Evolutionary conservation across 495 filamentous ascomycete species (phyloP), one percentile per base, ranked within the genome.

Genomic region (Penicillium parvum): DNA sequence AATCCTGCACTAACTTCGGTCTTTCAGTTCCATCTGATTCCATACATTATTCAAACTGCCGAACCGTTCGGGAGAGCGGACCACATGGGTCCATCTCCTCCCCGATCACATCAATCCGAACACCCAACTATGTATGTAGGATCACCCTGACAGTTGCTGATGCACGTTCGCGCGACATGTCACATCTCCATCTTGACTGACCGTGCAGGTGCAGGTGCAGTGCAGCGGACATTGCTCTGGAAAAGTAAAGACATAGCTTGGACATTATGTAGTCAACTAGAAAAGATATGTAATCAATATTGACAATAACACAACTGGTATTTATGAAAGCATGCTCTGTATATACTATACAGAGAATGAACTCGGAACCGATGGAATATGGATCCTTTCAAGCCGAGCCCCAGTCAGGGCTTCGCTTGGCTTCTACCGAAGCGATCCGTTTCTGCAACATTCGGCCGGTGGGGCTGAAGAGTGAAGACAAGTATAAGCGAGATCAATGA

Each of bases 91-190:
- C 27, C 27, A 30, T 30, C 28, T 15, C 6, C n/a, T 5, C n/a
- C n/a, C 7, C 2, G 20, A 21, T 32, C 38, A n/a, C n/a, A n/a
- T n/a, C n/a, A n/a, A n/a, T n/a, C n/a, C n/a, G n/a, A n/a, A n/a
- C n/a, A n/a, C n/a, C n/a, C n/a, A n/a, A n/a, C n/a, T n/a, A n/a
- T n/a, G n/a, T n/a, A n/a, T n/a, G n/a, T 10, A 15, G 38, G 38
- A 41, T 41, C 27, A 22, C 11, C 38, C 18, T 29, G 18, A 27
- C 10, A 22, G 38, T 21, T 30, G n/a, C n/a, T n/a, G n/a, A n/a
- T n/a, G n/a, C n/a, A n/a, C n/a, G n/a, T n/a, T n/a, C n/a, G n/a
- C n/a, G n/a, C n/a, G n/a, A n/a, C 28, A 7, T 30, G 16, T 30
- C 28, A 30, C 28, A 30, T 30, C 12, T n/a, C 28, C 8, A n/a